Percentiles rank a stretch among this genome's conserved stretches.
phyloP scores from a whole-genome alignment of 192 early-diverging fungal genomes.

The Linderina pennispora region DNA sequence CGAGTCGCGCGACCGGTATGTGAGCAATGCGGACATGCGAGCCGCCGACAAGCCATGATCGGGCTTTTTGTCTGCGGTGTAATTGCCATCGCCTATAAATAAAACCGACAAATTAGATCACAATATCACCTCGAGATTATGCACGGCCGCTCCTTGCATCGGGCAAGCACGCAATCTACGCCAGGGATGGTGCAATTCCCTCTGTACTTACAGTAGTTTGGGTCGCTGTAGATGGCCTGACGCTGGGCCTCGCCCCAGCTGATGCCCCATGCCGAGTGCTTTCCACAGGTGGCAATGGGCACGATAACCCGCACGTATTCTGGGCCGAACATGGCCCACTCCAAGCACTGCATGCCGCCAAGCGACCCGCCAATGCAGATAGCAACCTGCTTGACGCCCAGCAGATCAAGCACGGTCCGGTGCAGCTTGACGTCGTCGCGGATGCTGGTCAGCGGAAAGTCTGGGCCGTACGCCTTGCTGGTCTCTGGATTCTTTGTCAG shows the following conservation, averaged over 20 bases:
- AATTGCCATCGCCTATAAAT: conserved; percentile 53
- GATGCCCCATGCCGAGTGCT: conserved; percentile 98
- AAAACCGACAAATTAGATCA: conserved; percentile 5
- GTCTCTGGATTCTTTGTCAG: conserved; percentile 82
- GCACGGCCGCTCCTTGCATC: too few relatives aligned
- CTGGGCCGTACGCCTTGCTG: conserved; percentile 73
- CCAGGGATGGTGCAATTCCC: conserved; percentile 4
- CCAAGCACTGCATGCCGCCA: conserved; percentile 97
- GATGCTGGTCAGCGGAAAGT: conserved; percentile 82
- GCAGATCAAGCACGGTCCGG: conserved; percentile 70
- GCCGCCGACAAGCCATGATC: conserved; percentile 81
- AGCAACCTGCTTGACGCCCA: conserved; percentile 84
- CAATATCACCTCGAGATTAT: background rate
- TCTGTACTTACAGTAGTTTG: conserved; percentile 45
- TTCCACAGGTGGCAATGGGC: conserved; percentile 89
- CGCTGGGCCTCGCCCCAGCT: conserved; percentile 98
- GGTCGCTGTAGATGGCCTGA: conserved; percentile 87
- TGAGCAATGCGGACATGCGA: conserved; percentile 96
- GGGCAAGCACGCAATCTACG: conserved; percentile 16
- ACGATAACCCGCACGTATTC: conserved; percentile 88
- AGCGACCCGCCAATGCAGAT: conserved; percentile 94
- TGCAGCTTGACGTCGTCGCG: conserved; percentile 92
- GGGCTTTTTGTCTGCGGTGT: conserved; percentile 62
- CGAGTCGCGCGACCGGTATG: conserved; percentile 94
- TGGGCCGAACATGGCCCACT: conserved; percentile 87